Evolutionary conservation across 345 rosid genomes (phyloP), one percentile per base, ranked within the genome.

Genomic region (Schrenkiella parvula): DNA sequence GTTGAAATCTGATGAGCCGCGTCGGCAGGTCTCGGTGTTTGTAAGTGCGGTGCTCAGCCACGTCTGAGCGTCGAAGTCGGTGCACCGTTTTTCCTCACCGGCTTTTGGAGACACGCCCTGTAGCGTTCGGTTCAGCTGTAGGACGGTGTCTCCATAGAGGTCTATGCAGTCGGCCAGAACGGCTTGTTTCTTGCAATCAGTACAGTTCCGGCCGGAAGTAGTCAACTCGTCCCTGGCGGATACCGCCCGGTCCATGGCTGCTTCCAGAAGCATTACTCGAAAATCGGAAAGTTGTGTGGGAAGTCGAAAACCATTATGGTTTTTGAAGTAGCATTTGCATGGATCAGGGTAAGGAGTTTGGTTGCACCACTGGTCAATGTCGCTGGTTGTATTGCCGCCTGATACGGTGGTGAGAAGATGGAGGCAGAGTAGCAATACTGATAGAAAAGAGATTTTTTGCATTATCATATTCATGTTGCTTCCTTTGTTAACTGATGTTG

Each of bases 1-100:
- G 9, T 91, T 89, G 18, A 91, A 59, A 60, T 91, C 97, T 15
- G 23, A 50, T 10, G 82, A 80, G 41, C 97, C 96, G 4, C 81
- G 44, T 17, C 55, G 73, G 69, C 98, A 93, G 2, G 98, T 91
- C 50, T 78, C 84, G 21, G 80, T 82, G 77, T 93, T 93, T 46
- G 97, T 93, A 22, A 93, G 68, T 12, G 95, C 89, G 0, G 95
- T 82, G 83, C 96, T 93, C 2, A 93, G 85, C 96, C 97, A 93
- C 0, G 98, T 93, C 11, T 91, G 97, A 11, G 84, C 85, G 61
- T 93, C 97, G 11, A 87, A 83, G 68, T 84, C 77, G 4, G 86
- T 64, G 74, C 87, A 87, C 0, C 17, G 5, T 19, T 47, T 58
- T 37, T 15, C 56, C 12, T 60, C 6, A 10, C 6, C 38, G 18